Conservation (phyloP, 106 monocot genomes). For the Platanthera guangdongensis region DNA sequence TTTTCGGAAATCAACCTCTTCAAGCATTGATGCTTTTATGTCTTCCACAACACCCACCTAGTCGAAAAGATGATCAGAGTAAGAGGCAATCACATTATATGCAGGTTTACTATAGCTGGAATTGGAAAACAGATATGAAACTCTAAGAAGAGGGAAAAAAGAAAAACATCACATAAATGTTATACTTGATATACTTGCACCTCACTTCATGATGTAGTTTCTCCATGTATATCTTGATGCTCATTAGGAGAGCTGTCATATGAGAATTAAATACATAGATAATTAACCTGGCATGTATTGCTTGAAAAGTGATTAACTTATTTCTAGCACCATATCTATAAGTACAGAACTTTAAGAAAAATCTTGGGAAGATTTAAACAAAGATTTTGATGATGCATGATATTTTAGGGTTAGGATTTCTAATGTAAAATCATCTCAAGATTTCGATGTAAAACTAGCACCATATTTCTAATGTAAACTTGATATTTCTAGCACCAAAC, state of each 20-base stretch:
- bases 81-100: slow-evolving; percentile 1
- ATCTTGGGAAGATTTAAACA: neutral
- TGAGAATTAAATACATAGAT: neutral
- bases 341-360: neutral
- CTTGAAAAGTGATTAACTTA: neutral
- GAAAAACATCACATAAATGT: neutral
- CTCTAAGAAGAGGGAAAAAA: neutral
- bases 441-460: too few relatives aligned
- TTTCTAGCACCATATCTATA: too few relatives aligned
- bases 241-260: neutral
- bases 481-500: too few relatives aligned
- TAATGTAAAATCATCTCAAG: neutral
- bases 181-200: neutral
- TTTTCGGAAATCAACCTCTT: slow-evolving; percentile 89
- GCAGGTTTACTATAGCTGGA: neutral
- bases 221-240: neutral
- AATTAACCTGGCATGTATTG: neutral
- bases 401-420: neutral
- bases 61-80: slow-evolving; percentile 8
- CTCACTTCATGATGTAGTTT: neutral
- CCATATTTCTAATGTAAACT: too few relatives aligned
- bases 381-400: neutral
- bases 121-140: neutral
- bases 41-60: slow-evolving; percentile 87
- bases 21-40: slow-evolving; percentile 94